Evolutionary conservation across 2,329 filamentous ascomycete genomes (phyloP), one percentile per base, ranked within the genome.

Genomic region (Arthrobotrys pseudoclavata): DNA sequence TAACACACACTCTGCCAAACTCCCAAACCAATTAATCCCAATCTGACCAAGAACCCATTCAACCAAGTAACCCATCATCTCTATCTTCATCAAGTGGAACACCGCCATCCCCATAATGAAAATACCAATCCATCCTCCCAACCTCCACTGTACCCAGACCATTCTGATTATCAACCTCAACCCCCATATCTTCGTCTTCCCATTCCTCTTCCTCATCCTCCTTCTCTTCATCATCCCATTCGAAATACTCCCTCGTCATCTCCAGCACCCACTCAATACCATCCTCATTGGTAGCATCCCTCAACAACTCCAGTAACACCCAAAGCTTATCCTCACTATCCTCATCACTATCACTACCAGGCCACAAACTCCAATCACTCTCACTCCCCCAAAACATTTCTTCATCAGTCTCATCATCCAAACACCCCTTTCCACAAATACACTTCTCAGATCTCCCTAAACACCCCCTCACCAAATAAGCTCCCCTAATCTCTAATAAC

Each of bases 1-100:
- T n/a, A n/a, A n/a, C n/a, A n/a, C n/a, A n/a, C n/a, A n/a, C n/a
- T 29, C 31, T 34, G 7, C 7, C 4, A 34, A 6, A 34, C 7
- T 1, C 4, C 4, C 12, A 34, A 34, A 34, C 7, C 31, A 7
- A 29, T 7, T 10, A 34, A 4, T 5, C 31, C 31, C 4, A 34
- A 34, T 5, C 12, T 5, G 3, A 34, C 12, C 12, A n/a, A 40
- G 4, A 40, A 24, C 4, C 4, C 18, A 20, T 37, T 37, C 18
- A 57, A 6, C 52, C 29, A 34, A 20, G 15, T 5, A 57, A 22
- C 3, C 37, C 52, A 37, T 57, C 52, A 57, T 37, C 52, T n/a
- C 29, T 22, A 5, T 22, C 29, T 4, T 37, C 10, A 9, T 40
- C 37, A 40, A 40, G 1, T 5, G 13, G 10, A 40, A n/a, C 9